Evolutionary conservation across 2,329 filamentous ascomycete species (phyloP).

Genomic region (Xylaria multiplex): DNA sequence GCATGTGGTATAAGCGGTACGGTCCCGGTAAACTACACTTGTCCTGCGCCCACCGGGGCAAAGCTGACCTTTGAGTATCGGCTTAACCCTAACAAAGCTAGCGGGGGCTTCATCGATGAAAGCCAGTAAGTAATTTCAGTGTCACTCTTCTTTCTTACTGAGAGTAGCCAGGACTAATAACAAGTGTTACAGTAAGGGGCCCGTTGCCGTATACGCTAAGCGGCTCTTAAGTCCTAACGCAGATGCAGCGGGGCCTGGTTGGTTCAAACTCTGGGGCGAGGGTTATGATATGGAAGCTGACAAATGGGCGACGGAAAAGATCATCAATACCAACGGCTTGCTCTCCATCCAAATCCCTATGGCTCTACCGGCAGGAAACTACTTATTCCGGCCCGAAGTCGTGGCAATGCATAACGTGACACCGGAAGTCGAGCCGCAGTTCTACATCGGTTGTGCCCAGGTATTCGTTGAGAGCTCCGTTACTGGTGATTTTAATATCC

Average conservation of each 20-base stretch:
- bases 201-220: constrained; percentile 78
- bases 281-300: constrained; percentile 65
- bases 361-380: constrained; percentile 71
- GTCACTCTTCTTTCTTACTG: no score
- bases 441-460: constrained; percentile 77
- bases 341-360: constrained; percentile 70
- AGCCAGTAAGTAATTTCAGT: constrained; percentile 44
- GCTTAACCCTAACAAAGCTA: constrained; percentile 62
- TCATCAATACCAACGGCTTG: constrained; percentile 70
- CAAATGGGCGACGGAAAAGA: constrained; percentile 75
- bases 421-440: constrained; percentile 67
- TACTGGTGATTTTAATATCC: constrained; percentile 57
- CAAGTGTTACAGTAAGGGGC: constrained; percentile 55
- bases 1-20: constrained; percentile 68
- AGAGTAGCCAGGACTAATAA: background rate
- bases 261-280: constrained; percentile 81
- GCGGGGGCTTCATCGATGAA: constrained; percentile 65
- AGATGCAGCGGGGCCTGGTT: constrained; percentile 69
- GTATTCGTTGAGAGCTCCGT: constrained; percentile 61
- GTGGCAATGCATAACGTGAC: constrained; percentile 72
- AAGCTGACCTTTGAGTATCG: constrained; percentile 75
- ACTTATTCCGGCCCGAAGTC: constrained; percentile 74
- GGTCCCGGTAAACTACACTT: constrained; percentile 57
- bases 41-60: constrained; percentile 60
- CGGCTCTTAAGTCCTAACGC: constrained; percentile 60